Percentiles rank a stretch among this genome's conserved stretches.
Conservation (phyloP, 2,329 filamentous ascomycete genomes). For the Neofusicoccum ribis region DNA sequence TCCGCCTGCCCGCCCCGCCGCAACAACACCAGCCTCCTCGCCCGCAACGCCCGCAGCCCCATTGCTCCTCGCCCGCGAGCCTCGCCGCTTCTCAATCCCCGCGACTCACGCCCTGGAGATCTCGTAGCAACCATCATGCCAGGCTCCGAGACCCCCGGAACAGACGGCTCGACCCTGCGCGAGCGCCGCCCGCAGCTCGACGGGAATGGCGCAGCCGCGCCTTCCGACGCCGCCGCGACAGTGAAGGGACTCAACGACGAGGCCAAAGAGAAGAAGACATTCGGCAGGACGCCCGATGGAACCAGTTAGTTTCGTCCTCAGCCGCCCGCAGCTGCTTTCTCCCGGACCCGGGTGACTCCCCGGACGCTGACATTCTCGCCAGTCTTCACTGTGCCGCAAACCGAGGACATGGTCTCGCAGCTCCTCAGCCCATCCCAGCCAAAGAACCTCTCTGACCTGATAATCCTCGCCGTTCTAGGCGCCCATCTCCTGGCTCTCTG, state of each 20-base stretch:
- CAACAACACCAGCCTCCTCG: neutral
- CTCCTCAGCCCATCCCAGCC: slow-evolving; percentile 90
- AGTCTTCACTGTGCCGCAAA: slow-evolving; percentile 96
- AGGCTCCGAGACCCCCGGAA: slow-evolving; percentile 19
- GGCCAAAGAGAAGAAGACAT: slow-evolving; percentile 70
- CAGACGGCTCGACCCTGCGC: neutral
- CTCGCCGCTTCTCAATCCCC: neutral
- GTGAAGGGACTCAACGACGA: slow-evolving; percentile 54
- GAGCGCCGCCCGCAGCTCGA: neutral
- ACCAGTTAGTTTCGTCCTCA: slow-evolving; percentile 64
- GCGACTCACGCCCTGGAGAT: neutral
- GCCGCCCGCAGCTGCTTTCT: neutral
- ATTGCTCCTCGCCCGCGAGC: neutral
- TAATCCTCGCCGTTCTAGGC: slow-evolving; percentile 77
- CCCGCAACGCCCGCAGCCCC: neutral
- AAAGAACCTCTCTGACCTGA: slow-evolving; percentile 85
- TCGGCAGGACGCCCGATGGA: slow-evolving; percentile 86
- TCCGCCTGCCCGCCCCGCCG: neutral
- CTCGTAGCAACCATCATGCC: neutral
- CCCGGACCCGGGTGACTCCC: neutral
- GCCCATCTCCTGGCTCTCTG: slow-evolving; percentile 74
- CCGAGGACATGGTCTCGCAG: slow-evolving; percentile 98
- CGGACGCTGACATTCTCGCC: slow-evolving; percentile 15
- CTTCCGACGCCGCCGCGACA: slow-evolving; percentile 22
- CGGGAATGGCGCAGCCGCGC: neutral